Evolutionary conservation across 768 basidiomycete genomes (phyloP), one percentile per base, ranked within the genome.

Genomic region (Krasilnikovozyma curviuscula): DNA sequence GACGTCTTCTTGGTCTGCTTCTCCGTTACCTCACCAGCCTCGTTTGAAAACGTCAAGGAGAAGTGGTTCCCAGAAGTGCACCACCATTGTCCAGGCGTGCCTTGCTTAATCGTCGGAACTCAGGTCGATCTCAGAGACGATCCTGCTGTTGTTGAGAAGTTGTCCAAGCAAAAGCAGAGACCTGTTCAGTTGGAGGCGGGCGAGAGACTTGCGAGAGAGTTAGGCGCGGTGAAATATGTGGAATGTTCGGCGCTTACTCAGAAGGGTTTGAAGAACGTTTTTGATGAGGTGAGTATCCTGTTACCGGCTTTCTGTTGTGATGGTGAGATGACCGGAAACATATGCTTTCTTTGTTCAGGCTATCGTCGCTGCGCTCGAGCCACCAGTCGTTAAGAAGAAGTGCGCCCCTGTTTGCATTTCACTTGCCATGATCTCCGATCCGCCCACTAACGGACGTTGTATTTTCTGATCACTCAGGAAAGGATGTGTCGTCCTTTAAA

Each of bases 41-140:
- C 86, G 40, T 98, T 95, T 63, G 93, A 98, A 68, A 97, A 98
- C 80, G 91, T 98, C 61, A 97, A 93, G 75, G 93, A 98, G 70
- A 98, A 98, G 66, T 98, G 93, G 93, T 93, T 97, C 75, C 93
- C 93, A 5, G 93, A 98, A 70, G 91, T 98, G 46, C 89, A 89
- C 65, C 93, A 97, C 65, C 93, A 98, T 63, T 98, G 93, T 73
- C 93, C 93, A 14, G 91, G 93, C 42, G 91, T 95, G 49, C 89
- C 91, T 56, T 95, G 91, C 74, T 77, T 98, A 61, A 95, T 98
- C 61, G 91, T 98, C 49, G 93, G 93, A 56, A 98, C 93, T 40
- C 93, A 98, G 70, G 73, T 93, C 63, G 93, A 98, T 74, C 66
- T 98, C 67, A 74, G 91, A 64, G 89, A 95, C 60, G 93, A 98